A percentile compares a stretch with the other conserved stretches of the same genome.
These are phyloP conservation scores for Clathrus columnatus DNA, from an alignment of 768 basidiomycete genomes.

Conservation along the genomic window DNA sequence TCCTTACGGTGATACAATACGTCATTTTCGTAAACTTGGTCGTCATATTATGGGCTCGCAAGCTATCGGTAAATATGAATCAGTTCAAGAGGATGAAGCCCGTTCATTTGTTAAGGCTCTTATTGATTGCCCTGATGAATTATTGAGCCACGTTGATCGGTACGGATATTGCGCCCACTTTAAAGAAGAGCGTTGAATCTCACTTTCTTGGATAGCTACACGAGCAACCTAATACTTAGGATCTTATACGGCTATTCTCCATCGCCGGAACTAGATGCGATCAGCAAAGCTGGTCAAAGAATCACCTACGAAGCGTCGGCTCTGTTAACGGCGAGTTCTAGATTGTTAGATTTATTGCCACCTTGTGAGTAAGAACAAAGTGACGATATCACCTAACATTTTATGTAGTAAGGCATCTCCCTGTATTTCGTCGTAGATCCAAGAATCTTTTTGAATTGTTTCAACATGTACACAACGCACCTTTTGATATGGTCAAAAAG, in stretches of 20 bases:
- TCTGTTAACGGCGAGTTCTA: neutral
- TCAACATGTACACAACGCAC: neutral
- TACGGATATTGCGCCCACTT: neutral
- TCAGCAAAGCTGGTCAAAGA: neutral
- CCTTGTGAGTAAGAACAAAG: neutral
- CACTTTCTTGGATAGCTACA: too few relatives aligned
- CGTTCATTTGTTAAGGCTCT: neutral
- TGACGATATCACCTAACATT: neutral
- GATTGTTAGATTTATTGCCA: too few relatives aligned
- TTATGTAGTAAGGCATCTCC: slow-evolving; percentile 8
- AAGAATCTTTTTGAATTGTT: neutral
- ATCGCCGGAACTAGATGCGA: neutral
- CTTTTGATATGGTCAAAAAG: neutral
- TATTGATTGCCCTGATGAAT: neutral
- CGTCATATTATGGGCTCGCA: neutral
- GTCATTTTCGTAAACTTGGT: neutral
- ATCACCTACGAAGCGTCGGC: neutral
- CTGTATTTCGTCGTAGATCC: slow-evolving; percentile 9
- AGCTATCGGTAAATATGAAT: neutral
- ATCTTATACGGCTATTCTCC: too few relatives aligned
- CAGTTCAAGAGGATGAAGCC: neutral
- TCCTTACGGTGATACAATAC: neutral
- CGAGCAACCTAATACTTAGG: neutral
- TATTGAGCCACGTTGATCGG: neutral
- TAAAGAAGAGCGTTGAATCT: too few relatives aligned